These are phyloP conservation scores for Elsinoe australis DNA, from an alignment of 2,329 filamentous ascomycete species.

Conservation along the genomic window DNA sequence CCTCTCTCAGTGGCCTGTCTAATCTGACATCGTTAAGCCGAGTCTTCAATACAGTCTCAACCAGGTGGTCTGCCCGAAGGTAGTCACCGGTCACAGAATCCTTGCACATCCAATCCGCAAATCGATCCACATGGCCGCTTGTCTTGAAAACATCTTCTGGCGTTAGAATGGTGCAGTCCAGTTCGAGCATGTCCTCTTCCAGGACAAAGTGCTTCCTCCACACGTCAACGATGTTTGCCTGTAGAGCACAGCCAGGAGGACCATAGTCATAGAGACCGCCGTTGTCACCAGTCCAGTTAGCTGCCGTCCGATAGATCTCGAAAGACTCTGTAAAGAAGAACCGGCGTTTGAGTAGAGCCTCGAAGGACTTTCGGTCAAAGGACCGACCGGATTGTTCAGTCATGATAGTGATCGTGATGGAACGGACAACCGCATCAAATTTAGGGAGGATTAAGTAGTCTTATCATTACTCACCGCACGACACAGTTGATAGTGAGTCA, in stretches of 20 bases:
- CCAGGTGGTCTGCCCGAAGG: slow-evolving; percentile 89
- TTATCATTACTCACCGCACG: too few species aligned
- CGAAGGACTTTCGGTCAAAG: slow-evolving; percentile 73
- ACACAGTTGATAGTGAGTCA: too few species aligned
- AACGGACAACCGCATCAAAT: neutral
- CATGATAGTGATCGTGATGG: neutral
- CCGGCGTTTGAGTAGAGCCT: slow-evolving; percentile 77
- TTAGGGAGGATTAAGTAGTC: too few species aligned
- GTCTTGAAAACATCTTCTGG: slow-evolving; percentile 92
- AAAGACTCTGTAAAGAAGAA: slow-evolving; percentile 94
- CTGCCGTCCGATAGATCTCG: slow-evolving; percentile 63
- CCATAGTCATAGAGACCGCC: slow-evolving; percentile 76
- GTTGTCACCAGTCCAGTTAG: slow-evolving; percentile 24
- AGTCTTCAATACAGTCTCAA: slow-evolving; percentile 85
- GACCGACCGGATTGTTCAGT: slow-evolving; percentile 54
- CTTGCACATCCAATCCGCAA: slow-evolving; percentile 89
- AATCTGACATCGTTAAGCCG: slow-evolving; percentile 73
- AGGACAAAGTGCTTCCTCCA: slow-evolving; percentile 94
- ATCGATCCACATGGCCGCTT: slow-evolving; percentile 89
- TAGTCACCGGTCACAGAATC: slow-evolving; percentile 97
- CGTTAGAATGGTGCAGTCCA: slow-evolving; percentile 89
- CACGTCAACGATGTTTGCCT: slow-evolving; percentile 77
- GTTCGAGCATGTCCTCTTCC: slow-evolving; percentile 90
- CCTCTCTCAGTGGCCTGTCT: slow-evolving; percentile 79
- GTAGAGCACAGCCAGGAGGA: slow-evolving; percentile 75